phyloP scores from a whole-genome alignment of 164 flowering plant species.

The Nymphaea thermarum region DNA sequence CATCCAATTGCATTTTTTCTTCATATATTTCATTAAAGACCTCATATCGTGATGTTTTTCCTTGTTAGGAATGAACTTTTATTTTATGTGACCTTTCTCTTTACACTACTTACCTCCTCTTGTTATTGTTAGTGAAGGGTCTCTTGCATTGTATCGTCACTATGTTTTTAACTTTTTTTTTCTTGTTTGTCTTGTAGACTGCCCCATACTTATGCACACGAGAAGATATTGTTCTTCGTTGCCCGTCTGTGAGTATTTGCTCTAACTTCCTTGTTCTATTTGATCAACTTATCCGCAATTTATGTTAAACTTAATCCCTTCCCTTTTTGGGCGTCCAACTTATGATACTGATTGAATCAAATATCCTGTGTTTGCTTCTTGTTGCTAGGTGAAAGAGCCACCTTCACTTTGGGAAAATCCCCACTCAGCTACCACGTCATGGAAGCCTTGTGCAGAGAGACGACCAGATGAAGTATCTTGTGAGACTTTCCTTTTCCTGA shows the following conservation, averaged over 20 bases:
- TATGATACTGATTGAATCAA: too few species aligned
- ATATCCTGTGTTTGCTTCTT: not conserved
- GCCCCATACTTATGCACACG: conserved; percentile 85
- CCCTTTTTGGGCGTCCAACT: too few species aligned
- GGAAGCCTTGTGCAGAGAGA: conserved; percentile 98
- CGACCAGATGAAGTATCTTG: conserved; percentile 53
- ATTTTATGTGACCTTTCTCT: not conserved
- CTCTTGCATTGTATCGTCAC: too few species aligned
- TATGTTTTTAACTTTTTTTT: too few species aligned
- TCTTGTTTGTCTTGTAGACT: conserved; percentile 33
- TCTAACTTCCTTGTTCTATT: not conserved
- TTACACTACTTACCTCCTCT: not conserved
- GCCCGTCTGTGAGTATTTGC: conserved; percentile 58
- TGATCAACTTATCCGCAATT: not conserved
- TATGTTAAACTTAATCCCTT: not conserved
- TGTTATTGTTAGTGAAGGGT: not conserved
- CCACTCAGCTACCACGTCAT: conserved; percentile 79
- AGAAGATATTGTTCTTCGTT: conserved; percentile 80
- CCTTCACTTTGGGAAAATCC: conserved; percentile 98
- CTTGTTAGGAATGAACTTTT: not conserved
- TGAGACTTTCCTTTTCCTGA: conserved; percentile 8
- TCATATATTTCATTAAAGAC: too few species aligned
- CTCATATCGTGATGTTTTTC: not conserved
- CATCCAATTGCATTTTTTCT: too few species aligned
- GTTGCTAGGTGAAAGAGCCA: conserved; percentile 64